Base-by-base conservation (phyloP, 495 filamentous ascomycete species). In the Darksidea phi region DNA sequence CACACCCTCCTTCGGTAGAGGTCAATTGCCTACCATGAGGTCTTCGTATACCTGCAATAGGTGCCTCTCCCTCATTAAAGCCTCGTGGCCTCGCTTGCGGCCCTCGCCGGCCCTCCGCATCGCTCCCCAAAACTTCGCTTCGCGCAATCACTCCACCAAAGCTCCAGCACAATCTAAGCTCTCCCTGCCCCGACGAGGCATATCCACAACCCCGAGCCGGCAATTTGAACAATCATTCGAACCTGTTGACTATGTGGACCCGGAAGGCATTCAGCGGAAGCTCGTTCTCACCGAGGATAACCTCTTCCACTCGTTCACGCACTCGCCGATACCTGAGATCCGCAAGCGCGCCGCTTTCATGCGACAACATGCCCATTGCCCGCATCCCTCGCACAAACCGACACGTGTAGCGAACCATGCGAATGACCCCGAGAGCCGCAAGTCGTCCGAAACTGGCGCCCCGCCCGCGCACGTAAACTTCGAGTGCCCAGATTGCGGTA, bases 401-500 rank as follows among this genome's bases (percentile, higher is more conserved):
- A 89, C 86, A 11, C 80, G 86, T 34, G 69, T 79, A 11, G 76
- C 86, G 3, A 74, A 74, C 53, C 82, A 77, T 6, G 84, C 86
- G 2, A 75, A 82, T 53, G 85, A 88, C 58, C 79, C 84, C 11
- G 85, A 87, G 73, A 73, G 76, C 42, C 76, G 81, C 57, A 83
- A 84, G 66, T 64, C 70, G 25, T 64, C 73, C 34, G 70, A 64
- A n/a, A 74, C 77, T n/a, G 80, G 76, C 46, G 68, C 79, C 38
- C 79, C 89, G 2, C 87, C 91, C 3, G 82, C 82, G 8, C 90
- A 94, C 73, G 88, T 96, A 59, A 81, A 86, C 54, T 95, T 93
- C 72, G 95, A 97, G 75, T 99, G 94, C 67, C 91, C 92, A 10
- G 94, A 97, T 75, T 99, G 94, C 67, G 94, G 94, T 18, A 86